These are phyloP conservation scores for Ophiostoma tasmaniense DNA, from an alignment of 2,329 filamentous ascomycete species.

Conservation along the genomic window DNA sequence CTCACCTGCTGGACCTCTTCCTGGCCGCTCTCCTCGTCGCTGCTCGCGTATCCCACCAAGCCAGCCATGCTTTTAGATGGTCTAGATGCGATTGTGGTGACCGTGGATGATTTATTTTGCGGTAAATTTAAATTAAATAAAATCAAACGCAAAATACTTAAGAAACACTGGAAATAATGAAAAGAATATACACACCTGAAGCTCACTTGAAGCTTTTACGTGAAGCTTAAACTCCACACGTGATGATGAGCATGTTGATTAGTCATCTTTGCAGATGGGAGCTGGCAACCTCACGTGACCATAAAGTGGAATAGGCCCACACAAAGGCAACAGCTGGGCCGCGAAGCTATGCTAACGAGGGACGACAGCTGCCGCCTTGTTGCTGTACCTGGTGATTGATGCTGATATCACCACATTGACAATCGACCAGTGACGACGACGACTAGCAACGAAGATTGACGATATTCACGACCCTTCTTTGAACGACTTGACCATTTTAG, in stretches of 20 bases:
- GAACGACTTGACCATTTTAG: neutral
- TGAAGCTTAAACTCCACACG: neutral
- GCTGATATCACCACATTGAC: constrained; percentile 1
- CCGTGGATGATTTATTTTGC: neutral
- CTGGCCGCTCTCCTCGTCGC: constrained; percentile 35
- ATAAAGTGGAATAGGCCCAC: neutral
- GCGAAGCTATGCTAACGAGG: constrained; percentile 22
- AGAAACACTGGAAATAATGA: neutral
- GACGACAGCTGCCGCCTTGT: constrained; percentile 12
- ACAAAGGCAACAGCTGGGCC: constrained; percentile 25
- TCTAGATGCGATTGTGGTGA: neutral
- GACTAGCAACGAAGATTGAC: neutral
- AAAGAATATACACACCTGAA: neutral
- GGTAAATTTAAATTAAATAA: neutral
- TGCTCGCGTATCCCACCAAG: constrained; percentile 44
- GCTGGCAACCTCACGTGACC: neutral
- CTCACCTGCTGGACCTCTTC: neutral
- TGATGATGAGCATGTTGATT: neutral
- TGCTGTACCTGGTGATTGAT: neutral
- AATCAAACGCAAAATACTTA: neutral
- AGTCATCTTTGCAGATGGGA: neutral
- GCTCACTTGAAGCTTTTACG: neutral
- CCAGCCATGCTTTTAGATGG: constrained; percentile 30
- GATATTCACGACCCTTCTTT: neutral
- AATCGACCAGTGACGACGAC: constrained; percentile 8